phyloP scores from a whole-genome alignment of 2,329 filamentous ascomycete genomes.

The Trichophyton benhamiae region DNA sequence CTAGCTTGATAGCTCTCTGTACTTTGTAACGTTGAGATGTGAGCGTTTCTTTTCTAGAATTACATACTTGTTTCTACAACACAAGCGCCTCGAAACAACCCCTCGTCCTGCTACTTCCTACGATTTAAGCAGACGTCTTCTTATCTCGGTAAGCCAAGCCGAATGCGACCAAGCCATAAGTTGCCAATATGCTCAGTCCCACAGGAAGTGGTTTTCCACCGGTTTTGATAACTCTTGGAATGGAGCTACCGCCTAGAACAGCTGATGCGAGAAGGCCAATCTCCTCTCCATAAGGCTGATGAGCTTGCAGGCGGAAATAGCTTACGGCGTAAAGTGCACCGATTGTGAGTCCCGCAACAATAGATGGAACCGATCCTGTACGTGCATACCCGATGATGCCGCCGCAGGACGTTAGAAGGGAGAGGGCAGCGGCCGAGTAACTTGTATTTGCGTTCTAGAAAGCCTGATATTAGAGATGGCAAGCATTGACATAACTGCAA shows the following conservation, averaged over 20 bases:
- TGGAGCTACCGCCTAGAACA: conserved; percentile 69
- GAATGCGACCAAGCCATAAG: conserved; percentile 68
- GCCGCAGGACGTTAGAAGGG: conserved; percentile 69
- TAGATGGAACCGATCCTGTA: conserved; percentile 74
- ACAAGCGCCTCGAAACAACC: not conserved
- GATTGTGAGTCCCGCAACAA: conserved; percentile 73
- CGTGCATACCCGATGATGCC: conserved; percentile 76
- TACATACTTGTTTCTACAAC: not conserved
- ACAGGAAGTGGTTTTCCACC: conserved; percentile 69
- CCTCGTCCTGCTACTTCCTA: not conserved
- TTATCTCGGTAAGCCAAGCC: conserved; percentile 50
- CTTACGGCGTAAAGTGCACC: conserved; percentile 67
- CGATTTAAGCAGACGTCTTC: conserved; percentile 13
- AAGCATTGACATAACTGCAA: not conserved
- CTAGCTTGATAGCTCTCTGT: not conserved
- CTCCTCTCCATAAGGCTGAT: conserved; percentile 74
- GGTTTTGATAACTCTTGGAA: conserved; percentile 73
- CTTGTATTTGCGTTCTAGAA: conserved; percentile 16
- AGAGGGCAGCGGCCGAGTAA: conserved; percentile 64
- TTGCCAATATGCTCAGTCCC: conserved; percentile 63
- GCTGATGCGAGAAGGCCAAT: conserved; percentile 76
- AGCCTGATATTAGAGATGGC: not conserved
- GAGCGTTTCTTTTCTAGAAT: not conserved
- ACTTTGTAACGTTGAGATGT: not conserved
- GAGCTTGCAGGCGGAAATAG: conserved; percentile 62